These are phyloP conservation scores for Hypoxylon fuscum DNA, from an alignment of 495 filamentous ascomycete species.

Conservation along the genomic window DNA sequence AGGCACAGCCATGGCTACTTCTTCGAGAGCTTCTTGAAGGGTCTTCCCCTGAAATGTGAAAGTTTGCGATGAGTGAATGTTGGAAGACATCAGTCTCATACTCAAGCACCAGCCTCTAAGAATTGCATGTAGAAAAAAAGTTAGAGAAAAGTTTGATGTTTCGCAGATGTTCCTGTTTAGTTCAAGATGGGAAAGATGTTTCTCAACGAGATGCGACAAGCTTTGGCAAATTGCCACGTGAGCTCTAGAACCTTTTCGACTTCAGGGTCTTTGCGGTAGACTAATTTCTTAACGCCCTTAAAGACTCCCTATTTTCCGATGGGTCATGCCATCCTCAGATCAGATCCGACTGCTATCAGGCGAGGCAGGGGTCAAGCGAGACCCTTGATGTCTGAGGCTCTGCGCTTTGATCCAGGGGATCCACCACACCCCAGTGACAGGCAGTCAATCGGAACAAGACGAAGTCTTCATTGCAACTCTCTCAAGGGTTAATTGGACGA, in stretches of 20 bases:
- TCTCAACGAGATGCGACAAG: slow-evolving; percentile 10
- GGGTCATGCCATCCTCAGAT: slow-evolving; percentile 45
- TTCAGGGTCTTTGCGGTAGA: slow-evolving; percentile 14
- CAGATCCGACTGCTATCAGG: slow-evolving; percentile 36
- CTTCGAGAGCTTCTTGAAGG: slow-evolving; percentile 35
- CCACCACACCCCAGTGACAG: slow-evolving; percentile 19
- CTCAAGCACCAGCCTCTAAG: background rate
- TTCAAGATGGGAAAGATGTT: slow-evolving; percentile 17
- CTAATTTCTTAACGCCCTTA: slow-evolving; percentile 7
- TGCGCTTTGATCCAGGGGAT: slow-evolving; percentile 42
- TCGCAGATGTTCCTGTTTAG: background rate
- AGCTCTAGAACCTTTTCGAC: slow-evolving; percentile 21
- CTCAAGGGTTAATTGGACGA: slow-evolving; percentile 32
- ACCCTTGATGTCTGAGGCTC: slow-evolving; percentile 44
- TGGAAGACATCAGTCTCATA: slow-evolving; percentile 34
- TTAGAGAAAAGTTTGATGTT: slow-evolving; percentile 5
- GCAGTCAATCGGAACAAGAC: slow-evolving; percentile 16
- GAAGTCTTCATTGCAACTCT: slow-evolving; percentile 22
- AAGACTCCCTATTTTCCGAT: slow-evolving; percentile 30
- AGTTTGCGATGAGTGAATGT: slow-evolving; percentile 34
- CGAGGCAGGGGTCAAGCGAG: slow-evolving; percentile 36
- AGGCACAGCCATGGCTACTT: slow-evolving; percentile 40
- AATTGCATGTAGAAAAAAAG: background rate
- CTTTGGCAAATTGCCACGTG: slow-evolving; percentile 8
- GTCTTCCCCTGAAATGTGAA: slow-evolving; percentile 35